A percentile compares a stretch with the other conserved stretches of the same genome.
phyloP scores from a whole-genome alignment of 352 stramenopile species.

The Phytophthora parvispora region DNA sequence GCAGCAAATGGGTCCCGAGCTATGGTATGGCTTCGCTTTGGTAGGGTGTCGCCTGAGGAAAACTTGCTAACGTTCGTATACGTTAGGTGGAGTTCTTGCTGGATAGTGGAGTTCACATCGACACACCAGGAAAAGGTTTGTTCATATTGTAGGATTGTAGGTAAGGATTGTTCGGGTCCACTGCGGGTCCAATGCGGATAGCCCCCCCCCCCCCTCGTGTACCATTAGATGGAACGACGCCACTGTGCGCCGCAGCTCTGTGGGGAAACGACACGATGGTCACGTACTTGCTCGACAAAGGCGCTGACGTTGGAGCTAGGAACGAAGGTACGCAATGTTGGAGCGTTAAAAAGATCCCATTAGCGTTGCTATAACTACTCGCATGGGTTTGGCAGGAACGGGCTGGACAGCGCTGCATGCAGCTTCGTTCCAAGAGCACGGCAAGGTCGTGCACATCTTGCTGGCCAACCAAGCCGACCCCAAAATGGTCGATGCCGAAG shows the following conservation, averaged over 20 bases:
- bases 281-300: slow-evolving; percentile 63
- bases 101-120: slow-evolving; percentile 60
- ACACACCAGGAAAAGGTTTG: slow-evolving; percentile 59
- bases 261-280: slow-evolving; percentile 80
- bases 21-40: slow-evolving; percentile 43
- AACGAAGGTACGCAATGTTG: slow-evolving; percentile 58
- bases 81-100: slow-evolving; percentile 68
- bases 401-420: slow-evolving; percentile 76
- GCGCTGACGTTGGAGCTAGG: slow-evolving; percentile 53
- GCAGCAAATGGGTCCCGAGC: slow-evolving; percentile 68
- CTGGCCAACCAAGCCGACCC: slow-evolving; percentile 60
- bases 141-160: background rate
- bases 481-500: slow-evolving; percentile 51
- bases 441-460: slow-evolving; percentile 67
- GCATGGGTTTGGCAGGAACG: slow-evolving; percentile 41
- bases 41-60: background rate
- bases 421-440: slow-evolving; percentile 75
- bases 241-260: slow-evolving; percentile 63
- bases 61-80: background rate
- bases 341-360: too few species aligned
- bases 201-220: too few species aligned
- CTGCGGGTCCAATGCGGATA: too few species aligned
- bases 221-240: slow-evolving; percentile 65
- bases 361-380: slow-evolving; percentile 6
- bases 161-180: background rate